Evolutionary conservation across 1,139 yeast genomes (phyloP).

Genomic region (Saccharomyces pastorianus): DNA sequence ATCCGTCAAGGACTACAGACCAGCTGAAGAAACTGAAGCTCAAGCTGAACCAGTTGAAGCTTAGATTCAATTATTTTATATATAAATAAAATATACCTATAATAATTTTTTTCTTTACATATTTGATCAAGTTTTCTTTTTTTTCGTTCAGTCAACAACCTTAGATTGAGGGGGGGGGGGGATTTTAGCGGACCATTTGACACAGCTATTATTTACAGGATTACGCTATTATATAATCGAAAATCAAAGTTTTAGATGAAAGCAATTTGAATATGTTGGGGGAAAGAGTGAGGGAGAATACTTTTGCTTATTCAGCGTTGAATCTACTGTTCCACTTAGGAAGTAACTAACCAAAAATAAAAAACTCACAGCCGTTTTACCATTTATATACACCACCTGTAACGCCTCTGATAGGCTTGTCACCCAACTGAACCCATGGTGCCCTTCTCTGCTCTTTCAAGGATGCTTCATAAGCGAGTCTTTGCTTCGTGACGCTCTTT

Average conservation of each 20-base stretch:
- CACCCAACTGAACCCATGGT: slow-evolving; percentile 41
- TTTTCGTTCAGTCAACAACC: not conserved
- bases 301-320: not conserved
- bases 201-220: slow-evolving; percentile 7
- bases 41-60: slow-evolving; percentile 26
- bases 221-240: not conserved
- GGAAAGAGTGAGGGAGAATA: too few relatives aligned
- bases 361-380: slow-evolving; percentile 28
- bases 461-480: slow-evolving; percentile 53
- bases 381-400: slow-evolving; percentile 45
- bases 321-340: not conserved
- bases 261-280: too few relatives aligned
- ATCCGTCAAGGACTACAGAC: slow-evolving; percentile 68
- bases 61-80: slow-evolving; percentile 22
- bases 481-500: slow-evolving; percentile 45
- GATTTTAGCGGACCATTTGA: too few relatives aligned
- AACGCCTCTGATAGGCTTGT: slow-evolving; percentile 38
- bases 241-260: not conserved
- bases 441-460: slow-evolving; percentile 38
- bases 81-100: not conserved
- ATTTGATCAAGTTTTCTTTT: too few relatives aligned
- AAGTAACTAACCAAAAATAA: not conserved
- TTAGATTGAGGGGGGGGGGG: too few relatives aligned
- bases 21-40: slow-evolving; percentile 34
- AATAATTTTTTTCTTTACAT: not conserved